Evolutionary conservation across 2,329 filamentous ascomycete genomes (phyloP).

Genomic region (Stachybotrys echinatus): DNA sequence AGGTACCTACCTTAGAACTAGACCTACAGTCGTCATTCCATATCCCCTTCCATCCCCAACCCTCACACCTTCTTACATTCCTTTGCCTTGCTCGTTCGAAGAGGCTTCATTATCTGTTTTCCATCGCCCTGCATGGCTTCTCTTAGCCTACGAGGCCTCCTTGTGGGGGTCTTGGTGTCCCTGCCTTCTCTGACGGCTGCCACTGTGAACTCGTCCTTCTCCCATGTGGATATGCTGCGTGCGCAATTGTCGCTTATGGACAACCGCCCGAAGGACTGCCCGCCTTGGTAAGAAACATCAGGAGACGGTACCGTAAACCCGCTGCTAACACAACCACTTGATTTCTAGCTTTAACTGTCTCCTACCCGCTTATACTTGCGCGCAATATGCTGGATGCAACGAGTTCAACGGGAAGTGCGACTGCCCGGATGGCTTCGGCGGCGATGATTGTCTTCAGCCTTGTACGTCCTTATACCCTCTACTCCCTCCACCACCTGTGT

Average conservation of each 20-base stretch:
- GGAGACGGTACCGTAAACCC: too few relatives aligned
- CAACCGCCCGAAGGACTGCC: slow-evolving; percentile 70
- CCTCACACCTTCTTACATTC: slow-evolving; percentile 4
- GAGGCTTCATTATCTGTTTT: not conserved
- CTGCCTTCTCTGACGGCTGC: slow-evolving; percentile 35
- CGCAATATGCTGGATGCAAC: slow-evolving; percentile 87
- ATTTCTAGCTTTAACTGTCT: slow-evolving; percentile 87
- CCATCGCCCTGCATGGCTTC: slow-evolving; percentile 32
- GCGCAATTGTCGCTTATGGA: slow-evolving; percentile 67
- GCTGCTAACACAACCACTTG: not conserved
- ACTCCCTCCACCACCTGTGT: not conserved
- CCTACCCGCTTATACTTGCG: slow-evolving; percentile 83
- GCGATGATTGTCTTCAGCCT: slow-evolving; percentile 86
- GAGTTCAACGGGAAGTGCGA: slow-evolving; percentile 87
- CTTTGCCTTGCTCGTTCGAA: slow-evolving; percentile 10
- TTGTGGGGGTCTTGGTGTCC: slow-evolving; percentile 31
- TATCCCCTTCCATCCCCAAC: not conserved
- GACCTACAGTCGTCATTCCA: not conserved
- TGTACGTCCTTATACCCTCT: slow-evolving; percentile 38
- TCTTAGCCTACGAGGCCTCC: slow-evolving; percentile 29
- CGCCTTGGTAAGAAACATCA: slow-evolving; percentile 57
- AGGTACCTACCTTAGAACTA: too few relatives aligned
- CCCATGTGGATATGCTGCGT: slow-evolving; percentile 54
- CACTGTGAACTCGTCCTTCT: slow-evolving; percentile 50
- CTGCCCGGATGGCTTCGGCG: slow-evolving; percentile 88